A percentile compares a stretch with the other conserved stretches of the same genome.
These are phyloP conservation scores for Pseudozyma pruni DNA, from an alignment of 1,284 basidiomycete genomes.

Conservation along the genomic window DNA sequence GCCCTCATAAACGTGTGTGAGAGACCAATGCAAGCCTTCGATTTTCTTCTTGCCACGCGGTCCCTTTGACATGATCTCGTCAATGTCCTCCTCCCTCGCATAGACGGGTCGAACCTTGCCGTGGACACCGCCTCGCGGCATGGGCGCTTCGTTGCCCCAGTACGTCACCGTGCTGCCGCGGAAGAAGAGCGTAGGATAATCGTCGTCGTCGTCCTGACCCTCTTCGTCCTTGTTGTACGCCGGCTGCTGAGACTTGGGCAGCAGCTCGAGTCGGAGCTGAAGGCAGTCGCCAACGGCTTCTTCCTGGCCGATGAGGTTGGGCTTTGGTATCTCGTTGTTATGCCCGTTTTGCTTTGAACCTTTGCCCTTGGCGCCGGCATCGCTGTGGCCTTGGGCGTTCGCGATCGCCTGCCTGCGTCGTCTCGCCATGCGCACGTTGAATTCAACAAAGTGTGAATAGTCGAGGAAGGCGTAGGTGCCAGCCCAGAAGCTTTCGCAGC, in stretches of 20 bases:
- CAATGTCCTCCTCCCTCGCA: constrained; percentile 27
- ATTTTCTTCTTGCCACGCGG: constrained; percentile 28
- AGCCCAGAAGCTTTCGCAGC: constrained; percentile 52
- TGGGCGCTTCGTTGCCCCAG: constrained; percentile 43
- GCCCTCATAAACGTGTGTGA: constrained; percentile 54
- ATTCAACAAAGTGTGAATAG: constrained; percentile 46
- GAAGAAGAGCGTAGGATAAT: constrained; percentile 50
- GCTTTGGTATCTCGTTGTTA: constrained; percentile 10
- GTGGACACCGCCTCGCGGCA: constrained; percentile 41
- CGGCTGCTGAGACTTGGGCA: constrained; percentile 43
- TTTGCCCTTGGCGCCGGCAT: constrained; percentile 8
- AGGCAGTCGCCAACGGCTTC: constrained; percentile 55
- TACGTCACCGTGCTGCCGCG: constrained; percentile 48
- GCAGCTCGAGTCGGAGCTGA: constrained; percentile 47
- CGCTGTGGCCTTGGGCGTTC: neutral
- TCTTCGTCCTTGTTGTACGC: constrained; percentile 23
- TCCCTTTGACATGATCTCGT: constrained; percentile 21
- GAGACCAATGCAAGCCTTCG: constrained; percentile 47
- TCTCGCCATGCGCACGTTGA: constrained; percentile 32
- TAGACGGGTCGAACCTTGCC: constrained; percentile 49
- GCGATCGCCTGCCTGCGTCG: constrained; percentile 18
- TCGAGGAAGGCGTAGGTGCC: constrained; percentile 51
- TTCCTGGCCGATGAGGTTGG: constrained; percentile 32
- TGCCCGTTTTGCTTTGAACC: neutral
- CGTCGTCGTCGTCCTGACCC: constrained; percentile 26